Evolutionary conservation across 345 rosid species (phyloP).

Genomic region (Lepidium aucheri): DNA sequence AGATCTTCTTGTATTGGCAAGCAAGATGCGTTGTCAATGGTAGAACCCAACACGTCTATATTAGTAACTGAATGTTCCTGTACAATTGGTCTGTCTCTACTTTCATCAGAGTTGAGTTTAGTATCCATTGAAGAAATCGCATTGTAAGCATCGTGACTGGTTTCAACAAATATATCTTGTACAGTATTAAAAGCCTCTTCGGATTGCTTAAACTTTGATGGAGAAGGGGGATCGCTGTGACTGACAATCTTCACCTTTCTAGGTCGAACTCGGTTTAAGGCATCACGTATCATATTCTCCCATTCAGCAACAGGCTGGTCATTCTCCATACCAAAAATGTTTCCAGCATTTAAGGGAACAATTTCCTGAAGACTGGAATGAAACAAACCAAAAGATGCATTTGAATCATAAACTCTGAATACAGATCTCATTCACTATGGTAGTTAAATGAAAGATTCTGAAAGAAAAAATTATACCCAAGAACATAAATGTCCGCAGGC

Average conservation of each 20-base stretch:
- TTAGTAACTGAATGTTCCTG: not conserved
- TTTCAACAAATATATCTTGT: conserved; percentile 51
- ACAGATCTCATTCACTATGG: not conserved
- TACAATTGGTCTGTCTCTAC: not conserved
- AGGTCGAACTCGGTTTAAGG: conserved; percentile 51
- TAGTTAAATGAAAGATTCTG: not conserved
- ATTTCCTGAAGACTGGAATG: conserved; percentile 78
- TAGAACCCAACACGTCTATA: conserved; percentile 7
- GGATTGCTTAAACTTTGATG: conserved; percentile 55
- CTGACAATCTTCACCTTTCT: conserved; percentile 42
- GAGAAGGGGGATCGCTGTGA: conserved; percentile 86
- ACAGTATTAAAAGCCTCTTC: conserved; percentile 46
- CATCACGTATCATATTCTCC: conserved; percentile 76
- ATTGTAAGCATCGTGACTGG: conserved; percentile 55
- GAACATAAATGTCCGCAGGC: conserved; percentile 79
- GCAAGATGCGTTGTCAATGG: conserved; percentile 21
- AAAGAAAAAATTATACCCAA: conserved; percentile 41
- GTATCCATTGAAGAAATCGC: conserved; percentile 49
- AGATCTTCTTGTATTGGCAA: conserved; percentile 32
- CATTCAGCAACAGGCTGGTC: conserved; percentile 65
- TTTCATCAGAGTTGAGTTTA: conserved; percentile 26
- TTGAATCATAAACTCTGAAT: not conserved
- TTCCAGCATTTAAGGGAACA: conserved; percentile 84
- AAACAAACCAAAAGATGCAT: not conserved
- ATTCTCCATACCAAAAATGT: conserved; percentile 80